Evolutionary conservation across 1,284 basidiomycete genomes (phyloP).

Genomic region (Ceratorhiza oryzae-sativae): DNA sequence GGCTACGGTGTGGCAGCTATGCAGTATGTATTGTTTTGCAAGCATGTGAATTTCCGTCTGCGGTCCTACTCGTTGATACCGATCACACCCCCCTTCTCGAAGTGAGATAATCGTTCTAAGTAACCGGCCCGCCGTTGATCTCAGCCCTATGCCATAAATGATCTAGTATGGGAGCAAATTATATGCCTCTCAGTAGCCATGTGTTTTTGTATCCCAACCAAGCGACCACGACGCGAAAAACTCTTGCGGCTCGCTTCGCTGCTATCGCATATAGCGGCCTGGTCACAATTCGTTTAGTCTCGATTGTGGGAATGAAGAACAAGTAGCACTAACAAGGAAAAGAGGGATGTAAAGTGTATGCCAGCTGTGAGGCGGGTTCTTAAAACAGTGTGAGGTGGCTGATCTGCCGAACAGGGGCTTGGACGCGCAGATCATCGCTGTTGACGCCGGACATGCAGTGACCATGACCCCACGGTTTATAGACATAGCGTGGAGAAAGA

Average conservation of each 20-base stretch:
- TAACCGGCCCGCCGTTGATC: not conserved
- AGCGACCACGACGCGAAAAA: not conserved
- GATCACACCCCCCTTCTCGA: not conserved
- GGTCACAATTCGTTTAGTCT: too few species aligned
- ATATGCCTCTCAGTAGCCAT: not conserved
- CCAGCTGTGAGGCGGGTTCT: too few species aligned
- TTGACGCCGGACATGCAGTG: slow-evolving; percentile 4
- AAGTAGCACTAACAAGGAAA: not conserved
- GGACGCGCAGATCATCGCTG: slow-evolving; percentile 10
- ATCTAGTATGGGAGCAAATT: slow-evolving; percentile 9
- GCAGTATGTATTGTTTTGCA: too few species aligned
- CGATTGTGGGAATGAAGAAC: not conserved
- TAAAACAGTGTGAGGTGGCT: not conserved
- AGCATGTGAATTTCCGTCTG: too few species aligned
- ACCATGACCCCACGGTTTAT: not conserved
- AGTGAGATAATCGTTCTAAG: slow-evolving; percentile 8
- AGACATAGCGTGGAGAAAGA: too few species aligned
- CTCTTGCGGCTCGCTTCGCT: not conserved
- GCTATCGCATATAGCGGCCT: slow-evolving; percentile 17
- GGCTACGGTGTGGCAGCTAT: too few species aligned
- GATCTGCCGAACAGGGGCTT: slow-evolving; percentile 8
- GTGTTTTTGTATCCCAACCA: not conserved
- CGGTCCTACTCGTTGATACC: not conserved
- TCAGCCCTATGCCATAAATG: slow-evolving; percentile 19
- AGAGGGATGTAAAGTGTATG: not conserved